Evolutionary conservation across 331 rosid species (phyloP).

Genomic region (Dryas integrifolia): DNA sequence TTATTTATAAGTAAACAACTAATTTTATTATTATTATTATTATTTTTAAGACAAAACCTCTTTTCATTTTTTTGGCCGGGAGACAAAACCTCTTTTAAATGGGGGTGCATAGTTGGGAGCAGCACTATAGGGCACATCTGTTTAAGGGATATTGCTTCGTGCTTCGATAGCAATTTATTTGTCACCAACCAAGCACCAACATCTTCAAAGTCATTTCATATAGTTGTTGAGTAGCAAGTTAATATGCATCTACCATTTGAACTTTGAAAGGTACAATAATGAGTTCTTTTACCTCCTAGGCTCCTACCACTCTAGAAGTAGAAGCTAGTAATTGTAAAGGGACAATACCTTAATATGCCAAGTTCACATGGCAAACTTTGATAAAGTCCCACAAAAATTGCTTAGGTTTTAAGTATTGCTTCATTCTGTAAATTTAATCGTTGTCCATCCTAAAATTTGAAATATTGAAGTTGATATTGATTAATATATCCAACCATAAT

Average conservation of each 20-base stretch:
- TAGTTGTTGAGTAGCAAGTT: neutral
- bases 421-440: too few relatives aligned
- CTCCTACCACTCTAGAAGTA: neutral
- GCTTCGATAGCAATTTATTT: constrained; percentile 1
- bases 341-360: neutral
- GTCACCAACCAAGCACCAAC: constrained; percentile 13
- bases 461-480: too few relatives aligned
- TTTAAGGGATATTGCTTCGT: too few relatives aligned
- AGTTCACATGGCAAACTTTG: too few relatives aligned
- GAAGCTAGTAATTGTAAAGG: neutral
- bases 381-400: too few relatives aligned
- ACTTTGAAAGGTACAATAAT: neutral
- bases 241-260: constrained; percentile 6
- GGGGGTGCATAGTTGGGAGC: neutral
- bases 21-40: too few relatives aligned
- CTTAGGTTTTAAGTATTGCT: too few relatives aligned
- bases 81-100: neutral
- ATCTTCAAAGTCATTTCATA: neutral
- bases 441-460: too few relatives aligned
- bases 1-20: too few relatives aligned
- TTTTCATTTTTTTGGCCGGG: too few relatives aligned
- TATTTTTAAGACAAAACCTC: too few relatives aligned
- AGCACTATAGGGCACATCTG: neutral
- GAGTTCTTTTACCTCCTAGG: neutral
- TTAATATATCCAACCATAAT: too few relatives aligned